A percentile compares a stretch with the other conserved stretches of the same genome.
Evolutionary conservation across 768 basidiomycete genomes (phyloP).

Genomic region (Daedalea quercina): DNA sequence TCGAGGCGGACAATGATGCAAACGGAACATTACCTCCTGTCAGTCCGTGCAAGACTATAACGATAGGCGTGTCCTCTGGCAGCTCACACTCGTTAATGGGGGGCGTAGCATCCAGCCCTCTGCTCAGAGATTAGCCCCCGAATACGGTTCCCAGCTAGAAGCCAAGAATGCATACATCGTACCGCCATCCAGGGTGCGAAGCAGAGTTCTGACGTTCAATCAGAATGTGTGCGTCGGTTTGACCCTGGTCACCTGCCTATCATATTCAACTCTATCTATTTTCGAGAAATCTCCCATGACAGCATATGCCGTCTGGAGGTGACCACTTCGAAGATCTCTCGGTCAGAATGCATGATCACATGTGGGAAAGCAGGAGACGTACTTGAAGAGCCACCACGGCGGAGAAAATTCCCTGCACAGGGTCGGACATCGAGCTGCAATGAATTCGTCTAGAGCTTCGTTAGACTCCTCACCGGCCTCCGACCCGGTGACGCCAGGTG

Average conservation of each 20-base stretch:
- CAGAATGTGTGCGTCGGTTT: not conserved
- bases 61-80: conserved; percentile 38
- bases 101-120: conserved; percentile 64
- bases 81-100: conserved; percentile 21
- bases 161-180: conserved; percentile 41
- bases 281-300: conserved; percentile 56
- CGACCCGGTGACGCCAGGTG: not conserved
- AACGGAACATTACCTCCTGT: conserved; percentile 32
- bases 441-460: conserved; percentile 16
- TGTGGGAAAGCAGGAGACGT: not conserved
- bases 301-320: conserved; percentile 57
- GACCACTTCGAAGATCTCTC: conserved; percentile 43
- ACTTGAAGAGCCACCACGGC: conserved; percentile 27
- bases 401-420: conserved; percentile 21
- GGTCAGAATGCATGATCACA: not conserved
- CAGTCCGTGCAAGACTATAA: conserved; percentile 48
- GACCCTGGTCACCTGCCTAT: conserved; percentile 33
- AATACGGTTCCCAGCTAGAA: not conserved
- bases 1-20: not conserved
- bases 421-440: conserved; percentile 22
- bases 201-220: conserved; percentile 32
- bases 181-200: conserved; percentile 54
- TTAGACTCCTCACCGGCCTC: conserved; percentile 5
- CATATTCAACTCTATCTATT: conserved; percentile 47
- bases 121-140: conserved; percentile 17